Evolutionary conservation across 2,329 filamentous ascomycete genomes (phyloP).

Genomic region (Coniella vitis): DNA sequence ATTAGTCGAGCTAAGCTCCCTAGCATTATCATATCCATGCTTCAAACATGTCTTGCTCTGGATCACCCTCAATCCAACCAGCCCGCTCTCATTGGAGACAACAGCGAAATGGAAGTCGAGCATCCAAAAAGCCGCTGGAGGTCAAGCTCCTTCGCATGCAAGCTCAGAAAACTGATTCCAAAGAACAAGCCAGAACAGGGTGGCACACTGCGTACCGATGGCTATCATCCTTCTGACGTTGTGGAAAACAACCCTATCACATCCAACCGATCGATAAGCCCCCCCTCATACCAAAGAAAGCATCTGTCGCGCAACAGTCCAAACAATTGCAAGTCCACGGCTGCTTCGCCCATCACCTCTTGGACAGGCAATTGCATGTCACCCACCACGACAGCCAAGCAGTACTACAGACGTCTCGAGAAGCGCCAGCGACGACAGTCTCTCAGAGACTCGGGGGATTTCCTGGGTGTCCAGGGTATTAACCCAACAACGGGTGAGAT

Average conservation of each 20-base stretch:
- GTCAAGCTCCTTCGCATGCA: conserved; percentile 29
- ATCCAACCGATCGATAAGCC: neutral
- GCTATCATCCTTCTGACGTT: conserved; percentile 22
- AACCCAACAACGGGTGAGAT: conserved; percentile 50
- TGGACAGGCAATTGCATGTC: conserved; percentile 5
- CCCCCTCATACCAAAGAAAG: neutral
- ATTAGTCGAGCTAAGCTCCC: neutral
- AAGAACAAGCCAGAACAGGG: conserved; percentile 44
- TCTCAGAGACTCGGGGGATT: conserved; percentile 50
- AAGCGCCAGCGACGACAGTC: conserved; percentile 34
- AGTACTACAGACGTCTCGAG: conserved; percentile 28
- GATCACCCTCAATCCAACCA: neutral
- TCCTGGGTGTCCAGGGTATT: conserved; percentile 50
- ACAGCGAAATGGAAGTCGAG: neutral
- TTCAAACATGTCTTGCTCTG: neutral
- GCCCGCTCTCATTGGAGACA: neutral
- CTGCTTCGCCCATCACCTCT: neutral
- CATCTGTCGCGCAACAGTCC: conserved; percentile 23
- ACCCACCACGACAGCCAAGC: conserved; percentile 12
- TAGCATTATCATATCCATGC: neutral
- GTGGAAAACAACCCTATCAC: conserved; percentile 10
- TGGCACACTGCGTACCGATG: conserved; percentile 34
- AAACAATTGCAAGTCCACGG: conserved; percentile 23
- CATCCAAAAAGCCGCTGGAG: conserved; percentile 8
- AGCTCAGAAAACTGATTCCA: conserved; percentile 40